Conservation (phyloP, 2,329 filamentous ascomycete genomes). For the Cladophialophora yegresii region DNA sequence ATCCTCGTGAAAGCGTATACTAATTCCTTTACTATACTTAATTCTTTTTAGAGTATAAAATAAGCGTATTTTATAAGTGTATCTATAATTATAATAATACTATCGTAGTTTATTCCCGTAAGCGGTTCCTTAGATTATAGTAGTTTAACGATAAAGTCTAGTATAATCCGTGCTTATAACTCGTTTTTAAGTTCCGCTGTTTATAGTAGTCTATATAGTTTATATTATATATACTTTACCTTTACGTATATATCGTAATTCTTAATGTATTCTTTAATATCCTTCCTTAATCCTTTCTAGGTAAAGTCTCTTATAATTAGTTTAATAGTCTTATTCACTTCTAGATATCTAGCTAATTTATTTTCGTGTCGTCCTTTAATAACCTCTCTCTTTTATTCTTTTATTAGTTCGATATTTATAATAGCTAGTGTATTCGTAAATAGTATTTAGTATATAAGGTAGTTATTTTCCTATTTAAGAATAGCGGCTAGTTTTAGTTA, state of each 20-base stretch:
- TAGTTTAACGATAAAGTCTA: too few relatives aligned
- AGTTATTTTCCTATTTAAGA: too few relatives aligned
- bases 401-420: conserved; percentile 12
- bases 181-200: neutral
- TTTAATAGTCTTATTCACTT: conserved; percentile 24
- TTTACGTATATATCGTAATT: conserved; percentile 17
- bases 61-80: neutral
- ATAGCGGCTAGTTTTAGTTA: neutral
- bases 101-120: neutral
- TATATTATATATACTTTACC: conserved; percentile 21
- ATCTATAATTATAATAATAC: neutral
- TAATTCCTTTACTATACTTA: too few relatives aligned
- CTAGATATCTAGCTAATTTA: conserved; percentile 6
- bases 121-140: conserved; percentile 7
- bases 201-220: conserved; percentile 19
- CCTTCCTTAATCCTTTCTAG: conserved; percentile 20
- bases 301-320: conserved; percentile 17
- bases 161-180: too few relatives aligned
- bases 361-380: conserved; percentile 22
- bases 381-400: neutral
- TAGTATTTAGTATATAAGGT: too few relatives aligned
- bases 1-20: conserved; percentile 1
- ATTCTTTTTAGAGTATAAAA: conserved; percentile 4
- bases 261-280: conserved; percentile 21
- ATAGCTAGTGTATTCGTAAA: conserved; percentile 8